A percentile compares a stretch with the other conserved stretches of the same genome.
These are phyloP conservation scores for Pascua sp. DNA, from an alignment of 1,284 basidiomycete genomes.

Conservation along the genomic window DNA sequence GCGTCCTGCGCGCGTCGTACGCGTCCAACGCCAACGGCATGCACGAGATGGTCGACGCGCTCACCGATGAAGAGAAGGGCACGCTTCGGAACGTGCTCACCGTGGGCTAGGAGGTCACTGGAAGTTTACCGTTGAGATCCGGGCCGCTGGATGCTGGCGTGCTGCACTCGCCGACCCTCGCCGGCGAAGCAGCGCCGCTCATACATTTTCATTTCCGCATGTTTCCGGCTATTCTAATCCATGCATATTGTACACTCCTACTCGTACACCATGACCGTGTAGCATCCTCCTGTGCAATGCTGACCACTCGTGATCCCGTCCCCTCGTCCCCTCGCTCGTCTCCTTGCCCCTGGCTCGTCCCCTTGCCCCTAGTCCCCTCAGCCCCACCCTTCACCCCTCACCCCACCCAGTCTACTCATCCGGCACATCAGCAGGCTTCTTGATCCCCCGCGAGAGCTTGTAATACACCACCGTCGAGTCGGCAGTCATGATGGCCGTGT, in stretches of 20 bases:
- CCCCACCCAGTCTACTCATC: conserved; percentile 33
- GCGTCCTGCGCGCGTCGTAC: conserved; percentile 65
- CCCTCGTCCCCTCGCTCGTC: too few species aligned
- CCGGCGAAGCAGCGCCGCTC: too few species aligned
- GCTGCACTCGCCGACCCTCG: too few species aligned
- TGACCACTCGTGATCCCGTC: too few species aligned
- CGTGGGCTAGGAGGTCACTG: not conserved
- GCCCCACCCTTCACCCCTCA: too few species aligned
- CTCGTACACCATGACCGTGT: too few species aligned
- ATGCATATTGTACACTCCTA: conserved; percentile 11
- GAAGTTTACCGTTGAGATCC: not conserved
- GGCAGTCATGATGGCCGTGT: conserved; percentile 43
- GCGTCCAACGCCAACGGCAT: conserved; percentile 65
- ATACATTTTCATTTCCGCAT: not conserved
- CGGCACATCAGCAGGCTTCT: conserved; percentile 51
- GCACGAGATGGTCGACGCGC: conserved; percentile 60
- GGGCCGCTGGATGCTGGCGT: too few species aligned
- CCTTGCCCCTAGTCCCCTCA: too few species aligned
- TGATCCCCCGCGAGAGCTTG: conserved; percentile 48
- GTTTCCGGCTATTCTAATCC: too few species aligned
- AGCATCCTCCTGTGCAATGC: too few species aligned
- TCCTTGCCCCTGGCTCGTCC: too few species aligned
- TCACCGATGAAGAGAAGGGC: conserved; percentile 65
- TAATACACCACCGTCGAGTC: conserved; percentile 52
- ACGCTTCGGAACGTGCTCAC: conserved; percentile 62